Percentiles rank a stretch among this genome's conserved stretches.
Evolutionary conservation across 768 basidiomycete genomes (phyloP).

Genomic region (Amanita fuliginea): DNA sequence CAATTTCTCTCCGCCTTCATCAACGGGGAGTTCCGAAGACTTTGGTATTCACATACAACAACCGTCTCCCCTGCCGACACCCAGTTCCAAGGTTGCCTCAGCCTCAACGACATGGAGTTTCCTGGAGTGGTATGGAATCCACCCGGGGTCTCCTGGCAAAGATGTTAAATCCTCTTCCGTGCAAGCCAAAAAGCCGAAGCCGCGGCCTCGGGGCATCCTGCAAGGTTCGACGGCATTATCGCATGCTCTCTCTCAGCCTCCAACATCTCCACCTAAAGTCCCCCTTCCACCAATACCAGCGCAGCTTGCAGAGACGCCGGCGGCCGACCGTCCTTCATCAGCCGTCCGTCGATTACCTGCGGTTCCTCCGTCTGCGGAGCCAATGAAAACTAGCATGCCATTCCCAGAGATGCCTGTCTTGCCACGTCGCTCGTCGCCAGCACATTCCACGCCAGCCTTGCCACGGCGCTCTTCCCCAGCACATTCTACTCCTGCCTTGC

Average conservation of each 20-base stretch:
- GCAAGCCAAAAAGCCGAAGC: background rate
- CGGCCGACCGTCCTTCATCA: background rate
- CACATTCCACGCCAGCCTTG: background rate
- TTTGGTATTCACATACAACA: background rate
- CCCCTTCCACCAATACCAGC: slow-evolving; percentile 2
- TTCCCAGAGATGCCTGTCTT: background rate
- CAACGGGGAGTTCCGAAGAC: slow-evolving; percentile 3
- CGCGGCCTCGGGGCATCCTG: slow-evolving; percentile 3
- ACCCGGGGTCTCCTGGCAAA: slow-evolving; percentile 18
- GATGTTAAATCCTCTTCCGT: background rate
- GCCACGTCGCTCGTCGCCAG: background rate
- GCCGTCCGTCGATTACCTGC: slow-evolving; percentile 3
- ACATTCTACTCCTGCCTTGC: background rate
- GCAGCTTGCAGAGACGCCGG: background rate
- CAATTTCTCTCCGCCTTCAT: slow-evolving; percentile 1
- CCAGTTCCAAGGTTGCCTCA: slow-evolving; percentile 19
- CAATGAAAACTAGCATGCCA: background rate
- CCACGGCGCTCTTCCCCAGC: background rate
- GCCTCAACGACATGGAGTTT: slow-evolving; percentile 25
- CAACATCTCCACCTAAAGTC: slow-evolving; percentile 3
- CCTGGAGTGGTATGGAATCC: slow-evolving; percentile 26
- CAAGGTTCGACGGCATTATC: background rate
- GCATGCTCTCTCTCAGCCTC: background rate
- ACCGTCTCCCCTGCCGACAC: slow-evolving; percentile 10
- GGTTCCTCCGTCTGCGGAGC: background rate